Evolutionary conservation across 305 asterid species (phyloP).

Genomic region (Nicotiana rustica): DNA sequence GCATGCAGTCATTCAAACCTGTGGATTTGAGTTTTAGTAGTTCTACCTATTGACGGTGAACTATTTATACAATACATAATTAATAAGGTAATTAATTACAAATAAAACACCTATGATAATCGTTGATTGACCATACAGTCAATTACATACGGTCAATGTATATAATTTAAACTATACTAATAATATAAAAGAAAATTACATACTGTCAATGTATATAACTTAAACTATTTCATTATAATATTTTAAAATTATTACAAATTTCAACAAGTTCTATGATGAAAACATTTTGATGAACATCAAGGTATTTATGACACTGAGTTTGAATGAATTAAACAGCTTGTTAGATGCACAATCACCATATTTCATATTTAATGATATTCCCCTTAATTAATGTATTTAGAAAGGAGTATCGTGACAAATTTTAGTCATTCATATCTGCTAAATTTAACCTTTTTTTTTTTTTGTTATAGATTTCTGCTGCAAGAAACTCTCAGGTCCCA

Average conservation of each 20-base stretch:
- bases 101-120: too few species aligned
- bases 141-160: too few species aligned
- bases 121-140: too few species aligned
- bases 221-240: too few species aligned
- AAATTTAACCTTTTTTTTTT: not conserved
- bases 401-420: not conserved
- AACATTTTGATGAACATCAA: not conserved
- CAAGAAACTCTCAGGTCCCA: conserved; percentile 48
- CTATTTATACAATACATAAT: too few species aligned
- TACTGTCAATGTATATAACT: not conserved
- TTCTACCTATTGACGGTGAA: too few species aligned
- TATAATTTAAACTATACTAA: not conserved
- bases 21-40: too few species aligned
- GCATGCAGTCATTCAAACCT: not conserved
- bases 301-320: conserved; percentile 34
- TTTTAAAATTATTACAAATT: not conserved
- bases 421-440: not conserved
- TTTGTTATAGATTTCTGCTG: conserved; percentile 35
- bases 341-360: conserved; percentile 26
- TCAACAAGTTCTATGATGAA: not conserved
- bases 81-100: too few species aligned
- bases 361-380: conserved; percentile 31
- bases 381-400: not conserved
- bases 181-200: too few species aligned
- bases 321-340: conserved; percentile 20